Evolutionary conservation across 495 filamentous ascomycete genomes (phyloP), one percentile per base, ranked within the genome.

Genomic region (Mycothermus thermophilus): DNA sequence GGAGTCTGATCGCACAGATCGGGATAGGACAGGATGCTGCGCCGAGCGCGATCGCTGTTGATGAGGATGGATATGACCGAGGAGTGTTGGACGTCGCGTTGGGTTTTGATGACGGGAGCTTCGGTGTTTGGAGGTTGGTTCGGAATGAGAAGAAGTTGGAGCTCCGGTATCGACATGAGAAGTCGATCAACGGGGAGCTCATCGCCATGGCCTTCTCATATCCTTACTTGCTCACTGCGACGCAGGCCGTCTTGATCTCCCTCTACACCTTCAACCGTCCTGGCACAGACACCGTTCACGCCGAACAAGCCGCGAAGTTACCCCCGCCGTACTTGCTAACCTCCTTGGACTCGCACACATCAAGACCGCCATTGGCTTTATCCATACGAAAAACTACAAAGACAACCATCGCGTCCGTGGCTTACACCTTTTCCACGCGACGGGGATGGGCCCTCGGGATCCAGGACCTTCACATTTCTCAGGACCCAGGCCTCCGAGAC

Each of bases 381-480:
- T 83, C 83, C 4, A 66, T 97, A 26, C 71, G 84, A 10, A 59
- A 65, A 26, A 73, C 71, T 14, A 44, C 68, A 0, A 55, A 62
- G 4, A 66, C 69, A 10, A 73, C 86, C 4, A 67, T 81, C 7
- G 78, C 82, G 2, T 85, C 82, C 8, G 80, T 96, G 33, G 88
- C 88, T 4, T 96, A 93, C 55, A 77, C 79, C 1, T 64, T 80
- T 42, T 71, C 71, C 2, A 80, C 74, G 26, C 55, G 67, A 8
- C 63, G 65, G 32, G 85, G 85, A 12, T 97, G 86, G 84, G 83
- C 83, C 7, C 66, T 93, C 8, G 87, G 85, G 1, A 72, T 95
- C 13, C 90, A 97, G 58, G 88, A 95, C 52, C 53, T 94, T 15
- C 76, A 77, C 16, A 66, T 93, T 16, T 51, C 45, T 2, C 46